A percentile compares a stretch with the other conserved stretches of the same genome.
Evolutionary conservation across 805 yeast genomes (phyloP).

Genomic region (Grigorovia humatica): DNA sequence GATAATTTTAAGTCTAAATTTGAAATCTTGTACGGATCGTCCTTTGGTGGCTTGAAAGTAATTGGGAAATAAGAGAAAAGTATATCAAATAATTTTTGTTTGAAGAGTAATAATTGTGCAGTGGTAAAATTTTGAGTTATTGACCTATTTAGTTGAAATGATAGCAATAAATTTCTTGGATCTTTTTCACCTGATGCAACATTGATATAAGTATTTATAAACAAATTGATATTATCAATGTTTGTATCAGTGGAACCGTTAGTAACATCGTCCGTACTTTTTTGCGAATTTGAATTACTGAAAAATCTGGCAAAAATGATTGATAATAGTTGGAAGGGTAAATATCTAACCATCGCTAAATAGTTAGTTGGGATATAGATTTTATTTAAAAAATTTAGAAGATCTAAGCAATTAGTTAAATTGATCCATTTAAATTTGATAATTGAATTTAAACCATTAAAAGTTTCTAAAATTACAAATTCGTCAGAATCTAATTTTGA

Average conservation of each 20-base stretch:
- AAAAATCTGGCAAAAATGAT: conserved; percentile 20
- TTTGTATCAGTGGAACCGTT: conserved; percentile 13
- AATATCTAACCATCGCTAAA: conserved; percentile 53
- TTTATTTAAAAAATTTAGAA: conserved; percentile 31
- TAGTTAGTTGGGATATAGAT: conserved; percentile 46
- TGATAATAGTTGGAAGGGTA: conserved; percentile 43
- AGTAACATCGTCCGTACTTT: conserved; percentile 6
- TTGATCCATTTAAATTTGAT: conserved; percentile 42
- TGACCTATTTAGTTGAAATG: conserved; percentile 46
- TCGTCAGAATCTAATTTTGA: conserved; percentile 57
- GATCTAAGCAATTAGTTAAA: conserved; percentile 24
- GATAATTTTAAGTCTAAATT: conserved; percentile 56
- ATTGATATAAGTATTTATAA: conserved; percentile 49
- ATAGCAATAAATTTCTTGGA: conserved; percentile 71
- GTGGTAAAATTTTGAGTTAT: conserved; percentile 33
- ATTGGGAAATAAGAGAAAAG: conserved; percentile 95
- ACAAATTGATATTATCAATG: conserved; percentile 24
- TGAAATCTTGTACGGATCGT: conserved; percentile 74
- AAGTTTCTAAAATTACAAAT: conserved; percentile 39
- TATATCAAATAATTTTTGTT: conserved; percentile 73
- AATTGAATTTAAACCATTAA: conserved; percentile 45
- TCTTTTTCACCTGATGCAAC: conserved; percentile 86
- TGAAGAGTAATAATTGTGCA: conserved; percentile 1
- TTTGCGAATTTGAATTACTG: conserved; percentile 17
- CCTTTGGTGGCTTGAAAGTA: conserved; percentile 80